A percentile compares a stretch with the other conserved stretches of the same genome.
These are phyloP conservation scores for Backusella australiensis DNA, from an alignment of 192 early-diverging fungal species.

Conservation along the genomic window DNA sequence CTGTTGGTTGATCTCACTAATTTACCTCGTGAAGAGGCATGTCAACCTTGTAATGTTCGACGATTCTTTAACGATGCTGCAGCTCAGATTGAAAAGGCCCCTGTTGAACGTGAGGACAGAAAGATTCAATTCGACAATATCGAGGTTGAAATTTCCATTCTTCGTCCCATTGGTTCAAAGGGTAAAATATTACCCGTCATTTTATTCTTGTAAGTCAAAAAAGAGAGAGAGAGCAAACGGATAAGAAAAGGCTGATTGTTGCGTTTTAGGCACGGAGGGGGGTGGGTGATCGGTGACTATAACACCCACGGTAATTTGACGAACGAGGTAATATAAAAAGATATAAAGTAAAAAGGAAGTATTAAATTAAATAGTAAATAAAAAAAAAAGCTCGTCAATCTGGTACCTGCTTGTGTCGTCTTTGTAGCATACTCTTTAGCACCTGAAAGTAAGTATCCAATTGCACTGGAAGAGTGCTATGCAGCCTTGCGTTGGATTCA, in stretches of 20 bases:
- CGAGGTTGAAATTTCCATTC: background rate
- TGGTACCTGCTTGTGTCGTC: background rate
- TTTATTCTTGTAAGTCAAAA: conserved; percentile 11
- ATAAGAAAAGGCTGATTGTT: background rate
- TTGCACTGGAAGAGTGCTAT: conserved; percentile 21
- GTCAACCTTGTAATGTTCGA: background rate
- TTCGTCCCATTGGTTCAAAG: conserved; percentile 12
- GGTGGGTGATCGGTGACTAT: background rate
- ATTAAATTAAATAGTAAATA: background rate
- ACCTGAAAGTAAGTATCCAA: background rate
- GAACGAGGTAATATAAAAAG: conserved; percentile 2
- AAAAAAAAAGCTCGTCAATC: background rate
- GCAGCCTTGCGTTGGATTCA: conserved; percentile 4
- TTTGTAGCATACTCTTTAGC: conserved; percentile 2
- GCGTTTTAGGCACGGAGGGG: conserved; percentile 15
- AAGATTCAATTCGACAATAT: conserved; percentile 12
- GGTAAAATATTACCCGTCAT: conserved; percentile 9
- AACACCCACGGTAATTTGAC: conserved; percentile 10
- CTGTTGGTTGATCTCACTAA: background rate
- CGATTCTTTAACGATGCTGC: background rate
- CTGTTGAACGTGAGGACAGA: conserved; percentile 4
- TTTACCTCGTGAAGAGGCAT: background rate
- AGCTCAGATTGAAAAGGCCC: conserved; percentile 6
- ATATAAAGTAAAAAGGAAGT: background rate
- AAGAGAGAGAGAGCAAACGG: background rate